A percentile compares a stretch with the other conserved stretches of the same genome.
Conservation (phyloP, 2,329 filamentous ascomycete species). For the Phoma sp. region DNA sequence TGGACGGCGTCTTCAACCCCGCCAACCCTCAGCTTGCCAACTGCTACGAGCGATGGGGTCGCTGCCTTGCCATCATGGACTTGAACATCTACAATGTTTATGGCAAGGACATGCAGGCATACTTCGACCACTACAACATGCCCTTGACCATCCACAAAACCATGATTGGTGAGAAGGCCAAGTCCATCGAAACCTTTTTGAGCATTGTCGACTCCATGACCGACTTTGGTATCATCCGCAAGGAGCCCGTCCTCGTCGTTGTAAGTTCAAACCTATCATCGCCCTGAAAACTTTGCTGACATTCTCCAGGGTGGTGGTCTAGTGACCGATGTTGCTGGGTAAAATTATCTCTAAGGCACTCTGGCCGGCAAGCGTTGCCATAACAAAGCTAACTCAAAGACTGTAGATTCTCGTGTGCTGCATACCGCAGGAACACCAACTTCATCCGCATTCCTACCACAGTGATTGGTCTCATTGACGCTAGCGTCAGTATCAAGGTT, state of each 20-base stretch:
- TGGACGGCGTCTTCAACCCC: conserved; percentile 71
- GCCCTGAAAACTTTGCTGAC: conserved; percentile 12
- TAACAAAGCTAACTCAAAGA: conserved; percentile 27
- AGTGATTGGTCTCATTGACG: conserved; percentile 77
- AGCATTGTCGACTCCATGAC: conserved; percentile 77
- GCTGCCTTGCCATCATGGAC: conserved; percentile 73
- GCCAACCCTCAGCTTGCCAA: conserved; percentile 67
- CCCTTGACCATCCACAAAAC: conserved; percentile 72
- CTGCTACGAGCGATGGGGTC: conserved; percentile 69
- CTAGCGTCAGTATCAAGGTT: conserved; percentile 79
- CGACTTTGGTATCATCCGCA: conserved; percentile 73
- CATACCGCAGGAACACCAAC: conserved; percentile 75
- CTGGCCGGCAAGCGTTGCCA: conserved; percentile 49
- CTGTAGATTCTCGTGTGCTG: conserved; percentile 64
- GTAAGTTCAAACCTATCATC: conserved; percentile 24
- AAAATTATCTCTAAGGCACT: conserved; percentile 59
- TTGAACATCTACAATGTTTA: conserved; percentile 74
- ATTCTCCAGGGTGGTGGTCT: conserved; percentile 49
- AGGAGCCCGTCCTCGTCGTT: conserved; percentile 53
- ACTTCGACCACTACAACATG: conserved; percentile 70
- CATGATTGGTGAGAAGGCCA: conserved; percentile 77
- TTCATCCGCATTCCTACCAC: conserved; percentile 77
- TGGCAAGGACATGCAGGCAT: conserved; percentile 68
- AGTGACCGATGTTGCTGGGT: conserved; percentile 66
- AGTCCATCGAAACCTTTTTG: conserved; percentile 72